A percentile compares a stretch with the other conserved stretches of the same genome.
Conservation (phyloP, 2,329 filamentous ascomycete genomes). For the Geoglossum cookeanum region DNA sequence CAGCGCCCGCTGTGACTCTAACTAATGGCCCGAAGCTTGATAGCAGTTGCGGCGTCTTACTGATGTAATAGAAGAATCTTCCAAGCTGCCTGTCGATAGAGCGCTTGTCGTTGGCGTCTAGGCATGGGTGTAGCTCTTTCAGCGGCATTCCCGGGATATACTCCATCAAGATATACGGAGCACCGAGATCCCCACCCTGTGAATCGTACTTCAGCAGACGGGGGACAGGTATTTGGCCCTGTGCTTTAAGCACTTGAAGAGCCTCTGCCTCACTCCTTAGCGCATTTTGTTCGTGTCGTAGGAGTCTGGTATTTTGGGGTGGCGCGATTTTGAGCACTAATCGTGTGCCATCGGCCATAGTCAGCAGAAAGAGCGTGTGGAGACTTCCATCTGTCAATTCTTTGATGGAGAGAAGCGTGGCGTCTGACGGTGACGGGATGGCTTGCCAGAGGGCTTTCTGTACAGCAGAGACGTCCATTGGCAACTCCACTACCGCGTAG, state of each 20-base stretch:
- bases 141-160: constrained; percentile 1
- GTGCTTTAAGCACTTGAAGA: constrained; percentile 17
- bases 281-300: constrained; percentile 21
- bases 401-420: neutral
- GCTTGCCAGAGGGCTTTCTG: neutral
- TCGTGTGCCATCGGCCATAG: constrained; percentile 11
- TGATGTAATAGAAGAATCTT: neutral
- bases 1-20: constrained; percentile 26
- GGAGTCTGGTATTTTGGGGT: constrained; percentile 18
- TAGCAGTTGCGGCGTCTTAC: neutral
- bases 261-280: constrained; percentile 23
- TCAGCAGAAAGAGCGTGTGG: neutral
- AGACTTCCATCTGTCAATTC: neutral
- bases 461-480: neutral
- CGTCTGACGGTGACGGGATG: neutral
- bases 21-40: constrained; percentile 30
- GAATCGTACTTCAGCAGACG: constrained; percentile 21
- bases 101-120: neutral
- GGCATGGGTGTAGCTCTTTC: neutral
- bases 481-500: neutral
- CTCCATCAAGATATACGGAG: constrained; percentile 3
- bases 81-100: neutral
- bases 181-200: constrained; percentile 12
- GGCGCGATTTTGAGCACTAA: constrained; percentile 22
- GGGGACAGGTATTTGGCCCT: constrained; percentile 18